Evolutionary conservation across 805 yeast genomes (phyloP).

Genomic region (Debaryomyces prosopidis): DNA sequence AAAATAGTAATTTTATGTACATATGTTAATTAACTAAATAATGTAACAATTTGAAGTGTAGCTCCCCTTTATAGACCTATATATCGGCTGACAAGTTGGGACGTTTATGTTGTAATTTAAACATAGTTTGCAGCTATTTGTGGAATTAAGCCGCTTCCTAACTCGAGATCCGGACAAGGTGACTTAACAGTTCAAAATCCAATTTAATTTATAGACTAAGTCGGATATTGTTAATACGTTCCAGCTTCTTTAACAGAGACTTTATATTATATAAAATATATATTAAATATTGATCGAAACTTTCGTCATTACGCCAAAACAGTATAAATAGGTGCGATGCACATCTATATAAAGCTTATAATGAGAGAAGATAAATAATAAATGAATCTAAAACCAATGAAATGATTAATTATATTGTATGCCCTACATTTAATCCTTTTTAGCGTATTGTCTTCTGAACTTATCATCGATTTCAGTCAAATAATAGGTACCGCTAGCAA

Average conservation of each 20-base stretch:
- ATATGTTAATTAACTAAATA: neutral
- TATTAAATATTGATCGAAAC: neutral
- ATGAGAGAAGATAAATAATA: neutral
- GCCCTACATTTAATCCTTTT: slow-evolving; percentile 50
- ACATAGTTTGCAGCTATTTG: no score
- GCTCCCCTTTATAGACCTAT: no score
- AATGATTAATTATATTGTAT: neutral
- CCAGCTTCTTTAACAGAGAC: no score
- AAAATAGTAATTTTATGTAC: no score
- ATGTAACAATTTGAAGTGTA: no score
- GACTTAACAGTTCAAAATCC: no score
- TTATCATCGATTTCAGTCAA: slow-evolving; percentile 81
- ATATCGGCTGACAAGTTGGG: no score
- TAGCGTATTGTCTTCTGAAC: slow-evolving; percentile 78
- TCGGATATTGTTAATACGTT: no score
- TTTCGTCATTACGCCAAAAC: neutral
- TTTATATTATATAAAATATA: neutral
- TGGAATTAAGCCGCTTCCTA: no score
- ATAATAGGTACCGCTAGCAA: slow-evolving; percentile 80
- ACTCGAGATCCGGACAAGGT: no score
- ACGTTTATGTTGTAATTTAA: no score
- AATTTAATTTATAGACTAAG: no score
- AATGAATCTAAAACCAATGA: neutral
- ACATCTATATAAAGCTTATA: neutral
- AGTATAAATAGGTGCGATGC: neutral